Base-by-base conservation (phyloP, 352 stramenopile genomes). In the Globisporangium emineosum region DNA sequence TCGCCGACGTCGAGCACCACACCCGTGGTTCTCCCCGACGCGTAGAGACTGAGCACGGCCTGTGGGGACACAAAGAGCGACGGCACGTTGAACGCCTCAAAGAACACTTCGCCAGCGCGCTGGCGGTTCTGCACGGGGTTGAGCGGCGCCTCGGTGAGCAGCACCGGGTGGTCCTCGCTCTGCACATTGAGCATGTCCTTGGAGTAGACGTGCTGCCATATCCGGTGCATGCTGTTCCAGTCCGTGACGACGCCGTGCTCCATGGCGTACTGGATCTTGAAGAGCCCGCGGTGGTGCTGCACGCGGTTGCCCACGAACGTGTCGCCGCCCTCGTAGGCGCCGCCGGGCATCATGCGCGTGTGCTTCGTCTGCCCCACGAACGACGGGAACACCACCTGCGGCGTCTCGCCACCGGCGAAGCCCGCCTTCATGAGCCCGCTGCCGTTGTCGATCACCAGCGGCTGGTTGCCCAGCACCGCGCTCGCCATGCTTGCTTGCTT, bases 131-230 rank as follows among this genome's bases (percentile, higher is more conserved):
- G 67, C 63, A 87, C 75, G 19, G 85, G 83, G 73, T 91, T 94
- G 42, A 93, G 61, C 30, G 85, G 81, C 51, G 88, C 85, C 67
- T 96, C 88, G 0, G 86, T 94, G 45, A 95, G 73, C 65, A 96
- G 75, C 69, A 96, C 84, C 0, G 85, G 83, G 66, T 93, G 85
- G 67, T 94, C 85, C 64, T 94, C 85, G 69, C 83, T 92, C 71
- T 89, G 79, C 49, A 94, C 83, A 68, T 92, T 90, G 47, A 94
- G 81, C 85, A 91, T 91, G 55, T 95, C 85, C 70, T 93, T 93
- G 27, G 88, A 89, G 73, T 95, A 96, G 21, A 96, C 76, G 67
- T 96, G 88, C 69, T 96, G 77, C 89, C 89, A 91, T 67, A 97
- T 89, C 55, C 86, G 85, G 58, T 96, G 85, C 87, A 97, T 95